Evolutionary conservation across 768 basidiomycete species (phyloP).

Genomic region (Hygrocybe coccinea): DNA sequence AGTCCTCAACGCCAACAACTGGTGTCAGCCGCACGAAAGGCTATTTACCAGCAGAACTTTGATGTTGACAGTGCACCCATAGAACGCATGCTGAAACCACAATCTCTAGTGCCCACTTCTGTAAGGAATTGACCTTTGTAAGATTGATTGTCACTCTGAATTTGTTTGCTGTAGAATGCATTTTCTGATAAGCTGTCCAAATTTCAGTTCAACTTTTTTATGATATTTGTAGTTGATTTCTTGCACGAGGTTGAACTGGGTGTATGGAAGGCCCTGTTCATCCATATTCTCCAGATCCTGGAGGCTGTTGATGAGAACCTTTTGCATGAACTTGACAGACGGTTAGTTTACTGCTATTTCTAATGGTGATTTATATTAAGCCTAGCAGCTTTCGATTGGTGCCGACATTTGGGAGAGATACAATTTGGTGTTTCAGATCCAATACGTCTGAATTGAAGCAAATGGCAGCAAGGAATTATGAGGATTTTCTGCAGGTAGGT

Average conservation of each 20-base stretch:
- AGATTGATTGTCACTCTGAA: not conserved
- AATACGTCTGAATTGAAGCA: conserved; percentile 27
- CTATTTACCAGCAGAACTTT: conserved; percentile 1
- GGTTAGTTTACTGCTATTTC: conserved; percentile 10
- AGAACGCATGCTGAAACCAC: not conserved
- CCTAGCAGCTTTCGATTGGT: conserved; percentile 16
- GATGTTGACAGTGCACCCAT: not conserved
- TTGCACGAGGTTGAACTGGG: conserved; percentile 31
- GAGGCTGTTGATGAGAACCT: conserved; percentile 5
- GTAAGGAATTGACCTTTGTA: not conserved
- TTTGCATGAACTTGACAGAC: conserved; percentile 14
- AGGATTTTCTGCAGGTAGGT: conserved; percentile 29
- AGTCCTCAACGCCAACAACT: conserved; percentile 5
- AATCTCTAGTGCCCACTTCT: not conserved
- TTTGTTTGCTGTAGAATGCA: not conserved
- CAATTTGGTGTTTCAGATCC: conserved; percentile 23
- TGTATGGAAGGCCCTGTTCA: conserved; percentile 26
- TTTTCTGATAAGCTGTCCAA: not conserved
- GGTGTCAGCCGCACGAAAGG: not conserved
- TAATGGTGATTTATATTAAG: not conserved
- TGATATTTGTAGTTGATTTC: conserved; percentile 22
- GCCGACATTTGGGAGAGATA: conserved; percentile 15
- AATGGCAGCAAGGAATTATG: conserved; percentile 27
- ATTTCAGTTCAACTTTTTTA: conserved; percentile 16
- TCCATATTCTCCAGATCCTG: conserved; percentile 25